Base-by-base conservation (phyloP, 2,329 filamentous ascomycete genomes). In the Sphaerostilbella broomeana region DNA sequence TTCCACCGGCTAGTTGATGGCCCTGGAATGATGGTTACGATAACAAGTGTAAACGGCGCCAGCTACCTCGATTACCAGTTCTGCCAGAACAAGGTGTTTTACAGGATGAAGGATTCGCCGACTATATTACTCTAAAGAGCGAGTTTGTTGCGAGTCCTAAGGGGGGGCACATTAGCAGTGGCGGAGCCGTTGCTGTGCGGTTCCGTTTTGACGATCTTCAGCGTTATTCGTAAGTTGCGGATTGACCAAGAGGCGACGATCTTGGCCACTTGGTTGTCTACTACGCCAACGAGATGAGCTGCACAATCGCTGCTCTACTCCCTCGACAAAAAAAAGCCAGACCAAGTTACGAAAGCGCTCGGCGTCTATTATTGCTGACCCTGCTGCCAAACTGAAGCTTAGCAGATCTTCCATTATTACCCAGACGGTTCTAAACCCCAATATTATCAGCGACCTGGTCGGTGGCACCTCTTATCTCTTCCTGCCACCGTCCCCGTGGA, bases 241-340 rank as follows among this genome's bases (percentile, higher is more conserved):
- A 61, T 78, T 30, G 63, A 69, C 49, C 68, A 71, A 40, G 75
- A 75, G 8, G 90, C 3, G 79, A 87, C 35, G 86, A 85, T 2
- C 69, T 89, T 0, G 85, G 85, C 2, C 85, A 90, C 58, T 59
- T 90, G 20, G 85, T 83, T 0, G 78, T 89, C 20, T 84, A 88
- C 56, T 89, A 81, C 56, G 83, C 83, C 4, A 68, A 68, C 35
- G 79, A 79, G 60, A 86, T 88, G 83, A 85, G 85, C 4, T 88
- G 82, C 60, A 72, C 76, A 42, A 77, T 85, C 5, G 77, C 77
- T 2, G 85, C 81, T 0, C 69, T 89, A 35, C n/a, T 74, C 76
- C 0, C 77, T 78, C 7, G 72, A 78, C 7, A 72, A 77, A 44
- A 69, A 67, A 49, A 90, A 90, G 68, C 73, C 72, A 44, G 72